Evolutionary conservation across 2,329 filamentous ascomycete species (phyloP), one percentile per base, ranked within the genome.

Genomic region (Fusarium sarcochroum): DNA sequence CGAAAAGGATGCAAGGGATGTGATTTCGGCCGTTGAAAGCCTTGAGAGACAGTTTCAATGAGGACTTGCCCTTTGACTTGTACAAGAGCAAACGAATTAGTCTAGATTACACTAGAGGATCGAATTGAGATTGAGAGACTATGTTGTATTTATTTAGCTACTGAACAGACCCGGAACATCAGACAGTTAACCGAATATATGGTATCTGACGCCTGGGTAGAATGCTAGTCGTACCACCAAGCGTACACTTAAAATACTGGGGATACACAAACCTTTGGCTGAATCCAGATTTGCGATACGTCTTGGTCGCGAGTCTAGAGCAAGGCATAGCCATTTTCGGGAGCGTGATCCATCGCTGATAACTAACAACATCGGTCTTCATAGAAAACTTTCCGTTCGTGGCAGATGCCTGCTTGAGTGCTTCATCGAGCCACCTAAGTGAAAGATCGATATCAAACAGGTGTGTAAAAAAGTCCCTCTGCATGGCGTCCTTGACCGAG

Each of bases 11-110:
- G 63, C 46, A 15, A 47, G 13, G 2, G 23, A 23, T 21, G 8
- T 41, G 4, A 30, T 67, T 1, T 14, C 27, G 11, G 51, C 42
- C 2, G 41, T 55, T 1, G 38, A 49, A 25, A 52, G 49, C 2
- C 57, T 69, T 2, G 41, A 58, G 27, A 32, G 7, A 1, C 37
- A 58, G 13, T 69, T 52, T 6, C 41, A 45, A 14, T 46, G 27
- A 30, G 25, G 25, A 13, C 27, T 4, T 30, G 10, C 10, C 10
- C 3, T 30, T 30, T 13, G 27, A 11, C 4, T 13, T 30, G 27
- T 30, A 30, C 9, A 30, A 11, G 9, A 30, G 27, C 10, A 30
- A 30, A 13, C 27, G 27, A 30, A 13, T 30, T 30, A 30, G 27
- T 10, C 10, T 10, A 30, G 5, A 13, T 30, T 30, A 30, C 27